Evolutionary conservation across 2,329 filamentous ascomycete genomes (phyloP), one percentile per base, ranked within the genome.

Genomic region (Trichoderma brevicompactum): DNA sequence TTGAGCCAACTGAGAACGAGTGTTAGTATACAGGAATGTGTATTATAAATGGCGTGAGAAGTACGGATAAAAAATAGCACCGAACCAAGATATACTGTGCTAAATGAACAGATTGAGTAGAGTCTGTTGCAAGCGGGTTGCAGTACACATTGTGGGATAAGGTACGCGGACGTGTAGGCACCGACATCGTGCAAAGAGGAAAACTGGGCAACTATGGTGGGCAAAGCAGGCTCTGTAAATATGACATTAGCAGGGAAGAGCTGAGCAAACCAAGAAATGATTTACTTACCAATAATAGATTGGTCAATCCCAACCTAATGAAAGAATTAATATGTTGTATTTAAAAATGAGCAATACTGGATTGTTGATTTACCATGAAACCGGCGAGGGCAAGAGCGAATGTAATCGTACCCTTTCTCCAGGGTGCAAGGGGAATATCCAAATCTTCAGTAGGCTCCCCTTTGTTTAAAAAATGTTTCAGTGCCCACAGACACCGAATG

Each of bases 221-320:
- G 59, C 15, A 62, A 32, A 32, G 48, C 59, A 12, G 59, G 59
- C 10, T 41, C 59, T 62, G 23, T 6, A 34, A 12, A 9, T 12
- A 34, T 13, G 1, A 34, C 4, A 34, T 56, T 17, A 56, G 53
- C 10, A 15, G n/a, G 8, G 10, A 12, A 10, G 12, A 23, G 23
- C n/a, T 3, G 52, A 7, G 7, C 12, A 53, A 6, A 32, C 9
- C 3, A 10, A 6, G 23, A 3, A 13, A 10, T n/a, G 3, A 9
- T 34, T 34, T 43, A 23, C 59, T 12, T 53, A 41, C 59, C 59
- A 28, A 62, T 62, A 1, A 62, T 53, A 15, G 59, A 50, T 34
- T 62, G 59, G 32, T 62, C 59, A n/a, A 62, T 38, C 9, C 59
- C 59, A 23, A 59, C 41, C 43, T 59, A n/a, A 28, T 6, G 28